These are phyloP conservation scores for Glycine soja DNA, from an alignment of 306 rosid species.

Conservation along the genomic window DNA sequence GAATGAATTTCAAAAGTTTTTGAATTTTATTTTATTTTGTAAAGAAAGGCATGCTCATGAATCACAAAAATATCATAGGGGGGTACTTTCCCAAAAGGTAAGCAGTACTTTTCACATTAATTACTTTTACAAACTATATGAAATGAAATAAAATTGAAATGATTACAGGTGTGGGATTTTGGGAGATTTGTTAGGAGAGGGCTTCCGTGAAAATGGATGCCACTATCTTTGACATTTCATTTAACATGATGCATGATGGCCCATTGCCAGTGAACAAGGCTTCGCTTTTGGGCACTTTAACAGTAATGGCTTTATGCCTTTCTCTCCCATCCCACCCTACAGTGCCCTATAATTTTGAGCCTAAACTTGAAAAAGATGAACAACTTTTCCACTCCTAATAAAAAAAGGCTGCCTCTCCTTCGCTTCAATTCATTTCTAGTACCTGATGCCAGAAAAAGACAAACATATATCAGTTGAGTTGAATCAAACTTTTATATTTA, in stretches of 20 bases:
- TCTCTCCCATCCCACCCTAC: neutral
- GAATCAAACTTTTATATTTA: neutral
- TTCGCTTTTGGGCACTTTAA: slow-evolving; percentile 49
- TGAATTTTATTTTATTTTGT: neutral
- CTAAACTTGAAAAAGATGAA: slow-evolving; percentile 52
- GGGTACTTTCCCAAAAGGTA: slow-evolving; percentile 40
- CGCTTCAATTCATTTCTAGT: slow-evolving; percentile 39
- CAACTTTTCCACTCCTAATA: slow-evolving; percentile 52
- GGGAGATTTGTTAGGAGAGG: neutral
- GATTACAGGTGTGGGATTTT: slow-evolving; percentile 54
- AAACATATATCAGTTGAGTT: neutral
- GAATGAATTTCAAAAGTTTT: slow-evolving; percentile 42
- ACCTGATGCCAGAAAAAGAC: slow-evolving; percentile 45
- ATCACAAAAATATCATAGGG: slow-evolving; percentile 12
- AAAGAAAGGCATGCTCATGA: slow-evolving; percentile 27
- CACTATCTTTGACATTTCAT: slow-evolving; percentile 50
- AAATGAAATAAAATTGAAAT: slow-evolving; percentile 38
- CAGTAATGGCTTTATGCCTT: slow-evolving; percentile 51
- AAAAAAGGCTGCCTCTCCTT: slow-evolving; percentile 49
- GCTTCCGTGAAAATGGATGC: slow-evolving; percentile 36
- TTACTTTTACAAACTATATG: neutral
- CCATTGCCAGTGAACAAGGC: slow-evolving; percentile 42
- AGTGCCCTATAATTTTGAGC: slow-evolving; percentile 64
- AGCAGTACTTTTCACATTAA: slow-evolving; percentile 5
- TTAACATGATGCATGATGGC: slow-evolving; percentile 47